Evolutionary conservation across 495 filamentous ascomycete species (phyloP), one percentile per base, ranked within the genome.

Genomic region (Tuber magnatum): DNA sequence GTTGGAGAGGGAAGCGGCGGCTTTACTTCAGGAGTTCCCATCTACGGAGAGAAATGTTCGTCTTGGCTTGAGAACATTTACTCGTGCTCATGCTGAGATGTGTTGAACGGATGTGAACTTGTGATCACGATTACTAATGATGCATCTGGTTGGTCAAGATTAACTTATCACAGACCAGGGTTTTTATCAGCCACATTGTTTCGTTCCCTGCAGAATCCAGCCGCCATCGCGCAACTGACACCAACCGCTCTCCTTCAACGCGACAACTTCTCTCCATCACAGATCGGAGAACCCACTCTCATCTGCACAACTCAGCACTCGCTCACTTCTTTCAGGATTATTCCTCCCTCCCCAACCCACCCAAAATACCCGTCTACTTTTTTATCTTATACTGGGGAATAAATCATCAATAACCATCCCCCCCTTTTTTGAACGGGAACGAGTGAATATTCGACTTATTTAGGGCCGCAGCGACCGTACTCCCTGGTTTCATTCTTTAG

Each of bases 261-360:
- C 56, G 56, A 65, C 56, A 65, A 65, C 56, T 35, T 65, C 56
- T 65, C 56, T 65, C 16, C 56, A 65, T 65, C 56, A 20, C 56
- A 32, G 56, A 28, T 65, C 56, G 0, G 35, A 35, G 56, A 65
- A 65, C 56, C 56, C 28, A 35, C 4, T 3, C 28, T 32, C 12
- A 65, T 44, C 72, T 70, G 75, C 70, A 73, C 74, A 61, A 71
- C 71, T 73, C 72, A 75, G 72, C 76, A 79, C 76, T 72, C 77
- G 76, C 77, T 78, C 51, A n/a, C 39, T 14, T 48, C 46, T 48
- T 74, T 69, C 77, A 68, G 44, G 42, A 28, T 48, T 69, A 24
- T 14, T 42, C 24, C 12, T 42, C n/a, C 5, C 43, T n/a, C 41
- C 77, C 69, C 71, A 69, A 68, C 68, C 22, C 18, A 40, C 69